Conservation (phyloP, 768 basidiomycete genomes). For the Tremella yokohamensis region DNA sequence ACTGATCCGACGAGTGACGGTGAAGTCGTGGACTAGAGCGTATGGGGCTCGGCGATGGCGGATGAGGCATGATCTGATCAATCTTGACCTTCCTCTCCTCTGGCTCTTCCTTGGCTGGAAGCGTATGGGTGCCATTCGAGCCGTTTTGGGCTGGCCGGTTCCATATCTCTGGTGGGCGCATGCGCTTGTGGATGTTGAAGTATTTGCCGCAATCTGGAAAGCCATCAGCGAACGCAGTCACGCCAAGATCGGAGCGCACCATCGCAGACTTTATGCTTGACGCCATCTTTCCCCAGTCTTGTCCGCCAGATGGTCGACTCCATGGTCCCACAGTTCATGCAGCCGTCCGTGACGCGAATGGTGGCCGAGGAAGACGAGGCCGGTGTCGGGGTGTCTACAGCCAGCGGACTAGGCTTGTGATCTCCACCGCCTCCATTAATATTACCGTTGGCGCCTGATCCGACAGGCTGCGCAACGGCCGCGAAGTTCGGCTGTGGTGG, state of each 20-base stretch:
- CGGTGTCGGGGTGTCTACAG: constrained; percentile 21
- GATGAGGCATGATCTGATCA: background rate
- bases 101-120: background rate
- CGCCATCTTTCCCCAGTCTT: constrained; percentile 37
- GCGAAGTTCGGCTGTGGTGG: constrained; percentile 2
- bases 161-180: constrained; percentile 43
- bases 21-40: background rate
- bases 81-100: background rate
- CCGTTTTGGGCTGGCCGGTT: background rate
- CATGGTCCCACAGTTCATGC: constrained; percentile 40
- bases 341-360: constrained; percentile 17
- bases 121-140: constrained; percentile 1
- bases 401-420: constrained; percentile 16
- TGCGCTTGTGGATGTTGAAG: constrained; percentile 42
- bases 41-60: background rate
- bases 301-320: constrained; percentile 31
- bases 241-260: constrained; percentile 21
- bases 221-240: background rate
- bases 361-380: background rate
- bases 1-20: background rate
- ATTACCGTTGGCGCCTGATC: too few relatives aligned
- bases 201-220: constrained; percentile 37
- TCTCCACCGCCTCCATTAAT: constrained; percentile 6
- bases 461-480: background rate
- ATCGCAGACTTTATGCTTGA: constrained; percentile 39